phyloP scores from a whole-genome alignment of 2,329 filamentous ascomycete species.

The Pseudogymnoascus sp. region DNA sequence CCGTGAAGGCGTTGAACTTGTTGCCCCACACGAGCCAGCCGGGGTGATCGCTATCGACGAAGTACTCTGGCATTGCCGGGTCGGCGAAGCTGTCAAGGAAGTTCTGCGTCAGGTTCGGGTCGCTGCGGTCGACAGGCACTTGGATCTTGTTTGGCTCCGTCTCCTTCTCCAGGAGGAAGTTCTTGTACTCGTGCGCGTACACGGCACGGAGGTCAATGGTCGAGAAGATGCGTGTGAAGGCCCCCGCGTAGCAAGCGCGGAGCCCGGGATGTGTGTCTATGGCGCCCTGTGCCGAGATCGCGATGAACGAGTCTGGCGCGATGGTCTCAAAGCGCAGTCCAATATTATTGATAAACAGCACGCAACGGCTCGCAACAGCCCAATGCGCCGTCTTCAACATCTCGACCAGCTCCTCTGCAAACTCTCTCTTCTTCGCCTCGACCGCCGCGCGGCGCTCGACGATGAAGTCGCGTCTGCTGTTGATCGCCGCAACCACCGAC shows the following conservation, averaged over 20 bases:
- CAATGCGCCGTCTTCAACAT: constrained; percentile 77
- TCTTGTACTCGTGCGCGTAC: constrained; percentile 79
- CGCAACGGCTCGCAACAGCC: constrained; percentile 89
- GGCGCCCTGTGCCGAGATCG: constrained; percentile 73
- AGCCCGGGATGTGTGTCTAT: constrained; percentile 87
- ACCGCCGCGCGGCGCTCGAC: constrained; percentile 67
- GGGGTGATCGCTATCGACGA: constrained; percentile 84
- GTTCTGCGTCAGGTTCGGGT: constrained; percentile 69
- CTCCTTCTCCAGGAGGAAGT: constrained; percentile 77
- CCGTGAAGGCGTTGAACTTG: constrained; percentile 70
- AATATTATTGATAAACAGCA: constrained; percentile 83
- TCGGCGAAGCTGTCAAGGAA: constrained; percentile 73
- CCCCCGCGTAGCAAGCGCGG: constrained; percentile 71
- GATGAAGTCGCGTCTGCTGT: constrained; percentile 65
- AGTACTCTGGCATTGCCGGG: constrained; percentile 69
- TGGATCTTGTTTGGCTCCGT: constrained; percentile 68
- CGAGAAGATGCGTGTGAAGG: constrained; percentile 70
- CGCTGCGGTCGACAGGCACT: constrained; percentile 64
- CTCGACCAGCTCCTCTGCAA: constrained; percentile 76
- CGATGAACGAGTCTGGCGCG: constrained; percentile 72
- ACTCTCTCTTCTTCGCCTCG: constrained; percentile 71
- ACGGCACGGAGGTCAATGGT: constrained; percentile 79
- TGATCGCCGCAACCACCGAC: constrained; percentile 45
- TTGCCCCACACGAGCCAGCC: constrained; percentile 97
- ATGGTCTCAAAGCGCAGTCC: constrained; percentile 88